These are phyloP conservation scores for Vanrija sp. DNA, from an alignment of 1,284 basidiomycete genomes.

Conservation along the genomic window DNA sequence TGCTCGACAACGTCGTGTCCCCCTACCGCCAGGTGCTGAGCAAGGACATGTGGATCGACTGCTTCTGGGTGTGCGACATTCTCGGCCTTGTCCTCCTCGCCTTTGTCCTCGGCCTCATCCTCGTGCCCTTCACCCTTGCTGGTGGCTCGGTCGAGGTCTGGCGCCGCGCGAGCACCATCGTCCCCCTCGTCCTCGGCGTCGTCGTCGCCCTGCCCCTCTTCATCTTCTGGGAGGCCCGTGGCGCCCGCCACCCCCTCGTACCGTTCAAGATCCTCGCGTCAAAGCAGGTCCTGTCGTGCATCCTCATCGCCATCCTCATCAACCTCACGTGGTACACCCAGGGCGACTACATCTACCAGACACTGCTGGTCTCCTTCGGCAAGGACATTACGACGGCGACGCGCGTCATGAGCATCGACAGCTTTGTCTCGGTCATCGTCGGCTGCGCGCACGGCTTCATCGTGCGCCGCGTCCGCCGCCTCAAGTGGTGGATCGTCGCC, in stretches of 20 bases:
- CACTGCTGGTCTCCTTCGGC: conserved; percentile 47
- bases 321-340: conserved; percentile 49
- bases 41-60: conserved; percentile 25
- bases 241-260: conserved; percentile 44
- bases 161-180: conserved; percentile 42
- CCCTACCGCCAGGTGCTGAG: conserved; percentile 20
- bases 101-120: conserved; percentile 25
- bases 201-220: conserved; percentile 43
- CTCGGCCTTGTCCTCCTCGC: conserved; percentile 41
- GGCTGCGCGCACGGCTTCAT: conserved; percentile 46
- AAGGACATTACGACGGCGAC: conserved; percentile 43
- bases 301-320: conserved; percentile 47
- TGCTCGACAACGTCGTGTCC: conserved; percentile 31
- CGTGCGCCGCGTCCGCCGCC: conserved; percentile 41
- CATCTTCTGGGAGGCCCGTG: conserved; percentile 45
- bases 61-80: conserved; percentile 50
- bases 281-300: conserved; percentile 43
- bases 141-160: conserved; percentile 32
- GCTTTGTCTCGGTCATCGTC: conserved; percentile 45
- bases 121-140: conserved; percentile 48
- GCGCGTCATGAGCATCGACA: conserved; percentile 48
- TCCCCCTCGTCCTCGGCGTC: conserved; percentile 45
- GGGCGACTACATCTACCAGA: conserved; percentile 46
- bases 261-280: conserved; percentile 47
- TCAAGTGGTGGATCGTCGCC: conserved; percentile 48